Conservation (phyloP, 202 grass and related monocot genomes). For the Panicum virgatum region DNA sequence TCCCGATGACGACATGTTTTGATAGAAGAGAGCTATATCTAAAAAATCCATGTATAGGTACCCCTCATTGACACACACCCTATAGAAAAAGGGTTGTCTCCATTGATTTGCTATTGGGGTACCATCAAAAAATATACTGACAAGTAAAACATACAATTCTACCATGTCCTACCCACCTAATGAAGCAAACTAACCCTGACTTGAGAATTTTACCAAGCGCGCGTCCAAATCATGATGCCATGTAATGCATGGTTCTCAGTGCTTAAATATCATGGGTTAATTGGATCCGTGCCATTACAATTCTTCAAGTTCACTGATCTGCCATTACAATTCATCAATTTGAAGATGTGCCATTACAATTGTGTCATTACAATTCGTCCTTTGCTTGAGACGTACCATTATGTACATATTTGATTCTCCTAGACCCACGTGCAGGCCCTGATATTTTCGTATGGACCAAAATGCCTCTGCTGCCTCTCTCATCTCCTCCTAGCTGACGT, state of each 20-base stretch:
- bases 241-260: neutral
- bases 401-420: too few relatives aligned
- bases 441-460: too few relatives aligned
- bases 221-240: neutral
- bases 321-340: too few relatives aligned
- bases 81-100: neutral
- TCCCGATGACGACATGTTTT: neutral
- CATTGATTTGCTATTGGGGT: neutral
- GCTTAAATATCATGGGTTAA: constrained; percentile 14
- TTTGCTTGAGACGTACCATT: too few relatives aligned
- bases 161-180: neutral
- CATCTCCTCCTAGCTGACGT: too few relatives aligned
- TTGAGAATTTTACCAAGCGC: neutral
- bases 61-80: neutral
- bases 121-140: neutral
- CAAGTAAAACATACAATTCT: neutral
- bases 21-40: neutral
- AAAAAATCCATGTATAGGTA: neutral
- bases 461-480: too few relatives aligned
- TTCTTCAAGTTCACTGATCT: too few relatives aligned
- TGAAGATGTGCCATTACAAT: too few relatives aligned
- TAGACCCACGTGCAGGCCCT: too few relatives aligned
- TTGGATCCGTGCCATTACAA: too few relatives aligned
- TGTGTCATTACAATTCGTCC: too few relatives aligned
- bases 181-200: neutral